Conservation (phyloP, 1,284 basidiomycete species). For the Trichosporon inkin region DNA sequence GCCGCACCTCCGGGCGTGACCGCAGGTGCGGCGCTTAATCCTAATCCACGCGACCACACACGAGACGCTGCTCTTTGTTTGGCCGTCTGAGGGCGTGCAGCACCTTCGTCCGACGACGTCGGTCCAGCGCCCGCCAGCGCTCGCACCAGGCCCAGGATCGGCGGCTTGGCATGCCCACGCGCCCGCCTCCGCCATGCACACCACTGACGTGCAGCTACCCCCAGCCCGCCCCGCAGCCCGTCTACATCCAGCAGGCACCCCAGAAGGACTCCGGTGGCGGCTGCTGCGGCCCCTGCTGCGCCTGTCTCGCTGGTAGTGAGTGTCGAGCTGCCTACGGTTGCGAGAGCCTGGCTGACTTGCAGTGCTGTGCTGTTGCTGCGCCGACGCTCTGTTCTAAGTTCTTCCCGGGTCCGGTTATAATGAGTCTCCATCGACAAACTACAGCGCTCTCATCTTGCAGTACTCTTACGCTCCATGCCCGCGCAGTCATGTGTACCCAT, state of each 20-base stretch:
- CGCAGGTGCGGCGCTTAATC: no score
- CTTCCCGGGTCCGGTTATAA: not conserved
- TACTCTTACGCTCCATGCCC: not conserved
- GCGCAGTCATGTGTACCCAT: not conserved
- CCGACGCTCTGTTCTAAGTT: conserved; percentile 16
- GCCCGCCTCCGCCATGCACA: not conserved
- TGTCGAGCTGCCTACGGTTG: not conserved
- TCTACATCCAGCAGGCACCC: conserved; percentile 42
- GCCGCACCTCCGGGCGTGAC: not conserved
- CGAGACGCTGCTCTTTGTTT: no score
- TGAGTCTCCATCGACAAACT: not conserved
- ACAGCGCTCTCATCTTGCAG: not conserved
- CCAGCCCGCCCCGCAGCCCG: conserved; percentile 44
- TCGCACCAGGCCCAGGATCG: no score
- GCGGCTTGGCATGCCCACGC: not conserved
- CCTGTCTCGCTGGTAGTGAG: conserved; percentile 37
- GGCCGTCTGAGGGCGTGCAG: no score
- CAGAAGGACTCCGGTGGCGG: conserved; percentile 23
- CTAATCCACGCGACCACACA: no score
- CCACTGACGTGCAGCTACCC: conserved; percentile 33
- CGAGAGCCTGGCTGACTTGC: conserved; percentile 6
- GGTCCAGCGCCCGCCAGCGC: no score
- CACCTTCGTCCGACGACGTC: no score
- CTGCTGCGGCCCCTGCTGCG: conserved; percentile 34
- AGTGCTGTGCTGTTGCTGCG: conserved; percentile 44